Percentiles rank a stretch among this genome's conserved stretches.
Evolutionary conservation across 2,329 filamentous ascomycete species (phyloP).

Genomic region (Colletotrichum sp.): DNA sequence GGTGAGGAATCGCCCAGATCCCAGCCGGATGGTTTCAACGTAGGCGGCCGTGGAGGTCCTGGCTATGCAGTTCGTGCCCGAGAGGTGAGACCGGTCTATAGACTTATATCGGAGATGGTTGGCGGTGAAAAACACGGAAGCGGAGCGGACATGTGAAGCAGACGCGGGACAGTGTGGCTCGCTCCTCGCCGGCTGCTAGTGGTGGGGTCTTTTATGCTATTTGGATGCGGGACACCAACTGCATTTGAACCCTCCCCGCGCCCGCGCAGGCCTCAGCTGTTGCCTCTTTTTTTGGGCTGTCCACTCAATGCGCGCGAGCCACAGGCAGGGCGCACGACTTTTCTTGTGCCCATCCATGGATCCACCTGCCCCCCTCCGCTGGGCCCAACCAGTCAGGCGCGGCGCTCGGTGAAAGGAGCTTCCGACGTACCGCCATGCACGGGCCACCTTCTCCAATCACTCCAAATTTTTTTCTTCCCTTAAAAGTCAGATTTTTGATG

Average conservation of each 20-base stretch:
- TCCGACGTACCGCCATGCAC: slow-evolving; percentile 8
- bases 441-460: slow-evolving; percentile 16
- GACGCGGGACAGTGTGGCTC: slow-evolving; percentile 5
- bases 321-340: not conserved
- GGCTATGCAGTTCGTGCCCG: not conserved
- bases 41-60: not conserved
- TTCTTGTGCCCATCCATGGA: not conserved
- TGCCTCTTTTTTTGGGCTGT: not conserved
- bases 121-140: not conserved
- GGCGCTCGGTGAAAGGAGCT: slow-evolving; percentile 13
- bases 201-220: slow-evolving; percentile 19
- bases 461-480: slow-evolving; percentile 11
- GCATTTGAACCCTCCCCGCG: slow-evolving; percentile 14
- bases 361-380: not conserved
- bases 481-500: slow-evolving; percentile 3
- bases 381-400: not conserved
- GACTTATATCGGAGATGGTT: not conserved
- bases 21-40: not conserved
- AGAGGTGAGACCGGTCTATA: not conserved
- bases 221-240: slow-evolving; percentile 11
- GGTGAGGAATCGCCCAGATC: not conserved
- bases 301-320: not conserved
- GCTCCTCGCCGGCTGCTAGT: not conserved
- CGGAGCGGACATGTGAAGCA: slow-evolving; percentile 6
- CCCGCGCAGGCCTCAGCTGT: not conserved